Base-by-base conservation (phyloP, 331 rosid species). In the Spiraea crenata region DNA sequence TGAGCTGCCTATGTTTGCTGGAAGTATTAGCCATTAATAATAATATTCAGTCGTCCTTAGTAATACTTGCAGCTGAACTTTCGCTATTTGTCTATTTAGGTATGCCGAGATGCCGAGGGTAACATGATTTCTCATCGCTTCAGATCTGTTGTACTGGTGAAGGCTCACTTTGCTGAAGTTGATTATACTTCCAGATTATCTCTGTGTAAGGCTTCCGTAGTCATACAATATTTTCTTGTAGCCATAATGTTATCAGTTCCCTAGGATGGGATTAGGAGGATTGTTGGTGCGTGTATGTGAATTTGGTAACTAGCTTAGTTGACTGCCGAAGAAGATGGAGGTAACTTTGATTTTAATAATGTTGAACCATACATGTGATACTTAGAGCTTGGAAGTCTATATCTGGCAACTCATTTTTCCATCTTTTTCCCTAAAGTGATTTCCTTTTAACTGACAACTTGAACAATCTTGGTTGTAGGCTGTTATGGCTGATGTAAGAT, bases 401-500 rank as follows among this genome's bases (percentile, higher is more conserved):
- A 25, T 25, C 31, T 1, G 31, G 31, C 31, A 25, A 25, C 31
- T 25, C 31, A 25, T 25, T 54, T 20, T 67, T 25, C 63, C 3
- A 41, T n/a, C 20, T 57, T 9, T 13, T 25, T 56, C 54, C 34
- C n/a, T 44, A 45, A 0, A 17, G 47, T 57, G 31, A 54, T 46
- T n/a, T 56, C 37, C 57, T 49, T 20, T 66, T 59, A 44, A 34
- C 65, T 61, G 64, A 71, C 45, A 20, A 61, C 25, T 60, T 62
- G 41, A 31, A 50, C 49, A 31, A 57, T 76, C 70, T 81, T 73
- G 77, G 39, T 79, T 85, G 49, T 81, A 95, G 99, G 99, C 92
- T 83, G 98, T 88, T 75, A 95, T 89, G 96, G 89, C 96, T 8
- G 99, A 95, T 87, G 96, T 97, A 72, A 84, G 99, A 87, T 91